Evolutionary conservation across 2,329 filamentous ascomycete genomes (phyloP), one percentile per base, ranked within the genome.

Genomic region (Calonectria pseudoreteaudii): DNA sequence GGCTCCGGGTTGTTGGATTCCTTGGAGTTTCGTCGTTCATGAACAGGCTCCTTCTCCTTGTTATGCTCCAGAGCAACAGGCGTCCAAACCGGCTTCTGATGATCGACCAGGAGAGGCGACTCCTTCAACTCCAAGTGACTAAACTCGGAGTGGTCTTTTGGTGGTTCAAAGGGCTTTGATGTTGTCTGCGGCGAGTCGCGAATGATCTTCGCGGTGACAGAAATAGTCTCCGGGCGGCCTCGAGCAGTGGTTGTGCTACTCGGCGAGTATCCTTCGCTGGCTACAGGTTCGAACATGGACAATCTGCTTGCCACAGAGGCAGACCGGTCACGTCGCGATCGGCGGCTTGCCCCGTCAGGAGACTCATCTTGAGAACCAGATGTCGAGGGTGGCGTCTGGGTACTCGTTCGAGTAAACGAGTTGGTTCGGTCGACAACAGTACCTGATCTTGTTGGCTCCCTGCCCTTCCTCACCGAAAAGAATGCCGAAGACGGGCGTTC

Each of bases 181-280:
- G 85, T 84, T 26, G 82, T 82, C 41, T 90, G 86, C 26, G 82
- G 83, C 14, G 89, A 87, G 76, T 94, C 93, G 62, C 95, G 92
- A 47, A 98, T 87, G 75, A 98, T 98, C 66, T 93, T 92, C 64
- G 96, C 94, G 23, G 94, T 97, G 14, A 98, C 95, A 58, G 95
- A 96, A n/a, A 98, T 91, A 0, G 95, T 96, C 80, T 96, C 94
- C 7, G 93, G 90, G 2, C 87, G 86, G 8, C 88, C 87, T 20
- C 86, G 85, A n/a, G 86, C 82, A 9, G 83, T 76, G 68, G 81
- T 84, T 9, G 83, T 76, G 66, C 81, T 84, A n/a, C 83, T 74
- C 13, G 78, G 75, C 3, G 81, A 79, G 5, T 69, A 74, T 31
- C 69, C 74, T 18, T 80, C 76, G 16, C 73, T 74, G 8, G 77